Conservation (phyloP, 352 stramenopile genomes). For the Phytopythium chamaehyphon region DNA sequence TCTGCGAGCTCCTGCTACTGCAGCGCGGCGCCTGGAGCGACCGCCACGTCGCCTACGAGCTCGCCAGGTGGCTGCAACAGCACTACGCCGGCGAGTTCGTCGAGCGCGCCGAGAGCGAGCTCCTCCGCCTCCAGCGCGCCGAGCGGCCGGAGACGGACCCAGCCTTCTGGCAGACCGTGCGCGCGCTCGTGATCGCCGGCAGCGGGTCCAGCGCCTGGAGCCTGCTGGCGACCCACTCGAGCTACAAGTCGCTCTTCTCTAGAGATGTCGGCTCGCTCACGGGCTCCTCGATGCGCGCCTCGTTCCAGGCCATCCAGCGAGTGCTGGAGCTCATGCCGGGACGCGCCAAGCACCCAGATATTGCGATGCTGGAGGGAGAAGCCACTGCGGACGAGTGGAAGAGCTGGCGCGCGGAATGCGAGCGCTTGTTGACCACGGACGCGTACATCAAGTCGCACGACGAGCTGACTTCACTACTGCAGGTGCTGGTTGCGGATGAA, state of each 20-base stretch:
- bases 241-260: slow-evolving; percentile 44
- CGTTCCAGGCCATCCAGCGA: slow-evolving; percentile 57
- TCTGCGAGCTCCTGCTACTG: slow-evolving; percentile 75
- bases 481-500: slow-evolving; percentile 52
- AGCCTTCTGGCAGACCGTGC: slow-evolving; percentile 64
- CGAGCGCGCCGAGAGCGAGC: slow-evolving; percentile 48
- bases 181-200: slow-evolving; percentile 49
- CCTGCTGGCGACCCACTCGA: slow-evolving; percentile 54
- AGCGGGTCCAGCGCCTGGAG: slow-evolving; percentile 49
- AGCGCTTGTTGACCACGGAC: slow-evolving; percentile 55
- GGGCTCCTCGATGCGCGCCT: slow-evolving; percentile 32
- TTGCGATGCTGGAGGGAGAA: slow-evolving; percentile 8
- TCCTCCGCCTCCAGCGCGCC: slow-evolving; percentile 20
- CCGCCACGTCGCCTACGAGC: slow-evolving; percentile 57
- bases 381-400: slow-evolving; percentile 35
- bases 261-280: slow-evolving; percentile 37
- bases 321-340: slow-evolving; percentile 71
- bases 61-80: slow-evolving; percentile 71
- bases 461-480: slow-evolving; percentile 47
- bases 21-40: slow-evolving; percentile 49
- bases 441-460: slow-evolving; percentile 38
- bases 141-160: slow-evolving; percentile 35
- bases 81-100: slow-evolving; percentile 57
- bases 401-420: slow-evolving; percentile 60
- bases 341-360: slow-evolving; percentile 8